These are phyloP conservation scores for Sanguinoderma infundibulare DNA, from an alignment of 1,284 basidiomycete genomes.

Conservation along the genomic window DNA sequence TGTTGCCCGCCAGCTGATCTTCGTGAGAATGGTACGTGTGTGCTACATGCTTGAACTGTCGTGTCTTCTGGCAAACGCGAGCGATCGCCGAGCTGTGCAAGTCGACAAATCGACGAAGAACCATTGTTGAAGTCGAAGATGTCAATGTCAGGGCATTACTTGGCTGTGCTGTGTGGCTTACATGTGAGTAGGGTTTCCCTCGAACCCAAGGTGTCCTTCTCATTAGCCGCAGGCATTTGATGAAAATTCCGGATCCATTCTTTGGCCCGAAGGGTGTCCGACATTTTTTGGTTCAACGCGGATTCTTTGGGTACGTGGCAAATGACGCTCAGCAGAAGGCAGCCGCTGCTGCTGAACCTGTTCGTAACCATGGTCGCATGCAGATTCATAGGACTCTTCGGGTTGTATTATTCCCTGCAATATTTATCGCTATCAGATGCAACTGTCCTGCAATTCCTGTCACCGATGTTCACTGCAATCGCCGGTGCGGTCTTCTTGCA, in stretches of 20 bases:
- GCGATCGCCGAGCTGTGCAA: not conserved
- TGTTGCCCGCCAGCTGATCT: conserved; percentile 41
- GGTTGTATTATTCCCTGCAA: conserved; percentile 71
- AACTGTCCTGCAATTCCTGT: conserved; percentile 77
- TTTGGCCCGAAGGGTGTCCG: conserved; percentile 73
- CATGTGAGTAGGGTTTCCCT: conserved; percentile 42
- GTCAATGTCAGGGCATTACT: conserved; percentile 45
- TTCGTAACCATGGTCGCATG: not conserved
- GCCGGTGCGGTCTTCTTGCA: conserved; percentile 70
- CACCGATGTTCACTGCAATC: conserved; percentile 72
- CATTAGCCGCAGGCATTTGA: conserved; percentile 42
- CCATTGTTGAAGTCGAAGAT: not conserved
- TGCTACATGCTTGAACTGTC: not conserved
- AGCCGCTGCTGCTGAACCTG: too few relatives aligned
- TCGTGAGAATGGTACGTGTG: conserved; percentile 50
- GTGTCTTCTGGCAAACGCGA: not conserved
- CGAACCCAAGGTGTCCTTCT: not conserved
- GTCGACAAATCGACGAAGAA: not conserved
- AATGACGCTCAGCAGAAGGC: conserved; percentile 12
- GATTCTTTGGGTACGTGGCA: conserved; percentile 58
- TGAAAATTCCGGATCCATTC: conserved; percentile 64
- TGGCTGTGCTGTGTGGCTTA: conserved; percentile 47
- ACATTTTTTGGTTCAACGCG: conserved; percentile 58
- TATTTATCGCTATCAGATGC: conserved; percentile 69
- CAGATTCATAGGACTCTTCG: conserved; percentile 68